Conservation (phyloP, 495 filamentous ascomycete species). For the Pyronema omphalodes region DNA sequence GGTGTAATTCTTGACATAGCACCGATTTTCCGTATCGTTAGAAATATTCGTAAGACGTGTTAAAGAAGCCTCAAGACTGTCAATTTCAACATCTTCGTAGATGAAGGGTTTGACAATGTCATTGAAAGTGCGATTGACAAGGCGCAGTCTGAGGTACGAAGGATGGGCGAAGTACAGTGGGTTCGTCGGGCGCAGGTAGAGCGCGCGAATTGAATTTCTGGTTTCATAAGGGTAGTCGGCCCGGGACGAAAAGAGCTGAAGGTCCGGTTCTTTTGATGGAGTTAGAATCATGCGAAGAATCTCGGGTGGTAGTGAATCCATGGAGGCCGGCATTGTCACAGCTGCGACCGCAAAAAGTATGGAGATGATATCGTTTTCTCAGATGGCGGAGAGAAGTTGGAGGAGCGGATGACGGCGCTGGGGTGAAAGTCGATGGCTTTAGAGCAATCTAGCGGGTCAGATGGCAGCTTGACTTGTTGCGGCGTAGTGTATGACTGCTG, state of each 20-base stretch:
- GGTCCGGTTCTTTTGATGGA: background rate
- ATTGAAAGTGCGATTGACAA: slow-evolving; percentile 10
- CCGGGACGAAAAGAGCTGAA: background rate
- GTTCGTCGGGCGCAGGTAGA: background rate
- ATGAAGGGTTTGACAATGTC: slow-evolving; percentile 12
- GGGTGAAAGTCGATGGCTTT: too few species aligned
- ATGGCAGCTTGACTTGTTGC: too few species aligned
- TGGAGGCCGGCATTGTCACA: background rate
- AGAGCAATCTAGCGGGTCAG: too few species aligned
- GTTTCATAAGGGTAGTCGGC: background rate
- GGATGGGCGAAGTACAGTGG: background rate
- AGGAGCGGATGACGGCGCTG: too few species aligned
- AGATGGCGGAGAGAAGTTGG: too few species aligned
- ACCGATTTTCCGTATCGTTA: slow-evolving; percentile 4
- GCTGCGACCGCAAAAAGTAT: too few species aligned
- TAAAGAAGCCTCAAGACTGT: slow-evolving; percentile 9
- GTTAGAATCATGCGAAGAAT: slow-evolving; percentile 13
- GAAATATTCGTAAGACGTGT: slow-evolving; percentile 9
- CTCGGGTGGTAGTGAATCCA: slow-evolving; percentile 10
- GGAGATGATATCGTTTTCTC: too few species aligned
- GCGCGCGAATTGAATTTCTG: background rate
- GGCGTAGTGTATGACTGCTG: too few species aligned
- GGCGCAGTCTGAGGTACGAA: slow-evolving; percentile 8
- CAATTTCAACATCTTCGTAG: slow-evolving; percentile 7
- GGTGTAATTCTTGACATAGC: slow-evolving; percentile 8